Evolutionary conservation across 139 green algal genomes (phyloP), one percentile per base, ranked within the genome.

Genomic region (Zygnema circumcarinatum): DNA sequence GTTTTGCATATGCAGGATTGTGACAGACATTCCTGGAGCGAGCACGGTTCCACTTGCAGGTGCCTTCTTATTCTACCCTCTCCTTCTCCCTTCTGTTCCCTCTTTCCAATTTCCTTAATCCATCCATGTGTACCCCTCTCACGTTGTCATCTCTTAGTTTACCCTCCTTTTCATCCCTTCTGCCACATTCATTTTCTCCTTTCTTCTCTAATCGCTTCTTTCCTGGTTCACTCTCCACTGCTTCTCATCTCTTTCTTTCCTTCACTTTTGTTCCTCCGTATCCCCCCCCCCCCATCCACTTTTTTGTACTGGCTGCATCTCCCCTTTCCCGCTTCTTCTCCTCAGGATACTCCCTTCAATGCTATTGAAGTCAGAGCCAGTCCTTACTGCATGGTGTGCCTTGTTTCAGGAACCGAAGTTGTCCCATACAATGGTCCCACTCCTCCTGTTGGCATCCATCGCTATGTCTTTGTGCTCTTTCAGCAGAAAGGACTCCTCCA

Each of bases 401-500:
- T 62, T 78, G 69, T 41, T 39, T 38, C 84, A 88, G 84, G 84
- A 39, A 86, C 52, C 22, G 36, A 36, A 22, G 47, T 90, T 52
- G 52, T 88, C 68, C 7, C 1, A 16, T 90, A 90, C 78, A 81
- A 81, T 32, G 85, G 85, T 2, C 85, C 85, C 76, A 83, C 76
- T 32, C 85, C 85, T 11, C 85, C 85, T 25, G 22, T 81, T 29
- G 85, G 85, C 29, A 32, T 88, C 29, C 85, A 90, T 41, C 78
- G 85, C 56, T 90, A 90, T 40, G 79, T 90, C 0, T 40, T 90
- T 40, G 32, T 69, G 1, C 78, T 90, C 38, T 90, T 88, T 67
- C 11, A 67, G 21, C 85, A 90, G 67, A 62, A 54, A 47, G 25
- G 29, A n/a, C n/a, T 39, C 56, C 40, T 67, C 25, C 2, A 33